Conservation (phyloP, 2,329 filamentous ascomycete genomes). For the Colletotrichum sp. region DNA sequence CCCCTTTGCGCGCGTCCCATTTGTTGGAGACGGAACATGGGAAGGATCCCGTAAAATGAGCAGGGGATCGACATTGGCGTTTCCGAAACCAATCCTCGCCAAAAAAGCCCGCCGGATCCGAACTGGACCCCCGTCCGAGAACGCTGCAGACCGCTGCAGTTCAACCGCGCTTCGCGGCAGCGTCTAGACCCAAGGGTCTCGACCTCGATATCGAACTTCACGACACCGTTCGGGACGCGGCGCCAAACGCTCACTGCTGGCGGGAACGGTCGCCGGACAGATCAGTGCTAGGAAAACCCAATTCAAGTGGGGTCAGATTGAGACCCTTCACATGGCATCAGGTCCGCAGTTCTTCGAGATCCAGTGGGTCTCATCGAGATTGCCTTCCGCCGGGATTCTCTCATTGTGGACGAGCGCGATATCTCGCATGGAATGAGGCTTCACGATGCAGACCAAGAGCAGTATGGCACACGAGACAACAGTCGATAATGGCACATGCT, state of each 20-base stretch:
- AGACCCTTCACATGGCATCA: neutral
- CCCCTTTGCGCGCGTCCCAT: neutral
- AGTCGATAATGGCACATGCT: neutral
- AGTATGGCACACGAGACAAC: neutral
- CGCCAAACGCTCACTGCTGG: neutral
- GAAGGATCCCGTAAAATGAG: neutral
- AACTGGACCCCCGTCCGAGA: neutral
- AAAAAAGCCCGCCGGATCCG: conserved; percentile 7
- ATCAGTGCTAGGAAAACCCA: neutral
- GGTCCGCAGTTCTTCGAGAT: neutral
- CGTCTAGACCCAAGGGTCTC: neutral
- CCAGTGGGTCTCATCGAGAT: neutral
- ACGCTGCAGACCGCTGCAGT: neutral
- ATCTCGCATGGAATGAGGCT: neutral
- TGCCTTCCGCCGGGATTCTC: neutral
- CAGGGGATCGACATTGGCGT: conserved; percentile 1
- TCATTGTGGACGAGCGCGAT: neutral
- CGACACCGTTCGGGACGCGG: neutral
- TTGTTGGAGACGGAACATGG: neutral
- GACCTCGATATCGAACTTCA: neutral
- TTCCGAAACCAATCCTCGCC: neutral
- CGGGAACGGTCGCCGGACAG: neutral
- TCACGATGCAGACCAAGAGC: neutral
- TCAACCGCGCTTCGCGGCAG: neutral
- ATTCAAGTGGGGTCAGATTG: neutral